Evolutionary conservation across 2,329 filamentous ascomycete species (phyloP).

Genomic region (Cordyceps farinosa): DNA sequence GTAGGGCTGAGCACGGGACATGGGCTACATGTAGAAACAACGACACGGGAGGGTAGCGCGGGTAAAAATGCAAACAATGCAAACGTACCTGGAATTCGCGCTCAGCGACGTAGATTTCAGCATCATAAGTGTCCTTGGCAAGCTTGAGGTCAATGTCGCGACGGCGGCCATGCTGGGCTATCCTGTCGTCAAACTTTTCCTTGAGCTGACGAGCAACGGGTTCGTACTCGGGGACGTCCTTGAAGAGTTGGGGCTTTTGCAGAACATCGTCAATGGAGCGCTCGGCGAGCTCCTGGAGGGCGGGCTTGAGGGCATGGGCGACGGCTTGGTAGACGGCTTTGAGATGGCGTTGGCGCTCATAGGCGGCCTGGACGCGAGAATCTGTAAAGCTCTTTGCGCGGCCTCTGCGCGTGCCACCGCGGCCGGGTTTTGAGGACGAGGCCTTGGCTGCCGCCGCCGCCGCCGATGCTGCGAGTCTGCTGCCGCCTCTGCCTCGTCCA

Average conservation of each 20-base stretch:
- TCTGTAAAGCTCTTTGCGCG: constrained; percentile 56
- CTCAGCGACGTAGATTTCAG: constrained; percentile 33
- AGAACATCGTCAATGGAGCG: constrained; percentile 56
- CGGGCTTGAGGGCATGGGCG: constrained; percentile 59
- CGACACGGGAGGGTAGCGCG: background rate
- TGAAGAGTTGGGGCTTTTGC: constrained; percentile 49
- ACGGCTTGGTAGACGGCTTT: constrained; percentile 63
- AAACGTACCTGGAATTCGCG: constrained; percentile 39
- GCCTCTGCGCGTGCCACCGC: constrained; percentile 42
- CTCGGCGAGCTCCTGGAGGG: constrained; percentile 62
- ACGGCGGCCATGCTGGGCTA: constrained; percentile 31
- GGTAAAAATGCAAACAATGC: constrained; percentile 10
- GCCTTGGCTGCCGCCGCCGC: constrained; percentile 32
- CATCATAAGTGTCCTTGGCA: constrained; percentile 37
- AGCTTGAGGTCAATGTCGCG: constrained; percentile 34
- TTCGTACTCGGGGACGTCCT: constrained; percentile 51
- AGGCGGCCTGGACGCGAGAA: constrained; percentile 52
- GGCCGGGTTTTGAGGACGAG: constrained; percentile 35
- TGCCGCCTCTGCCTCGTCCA: constrained; percentile 23
- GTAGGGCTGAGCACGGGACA: constrained; percentile 6
- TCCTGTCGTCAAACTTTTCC: constrained; percentile 29
- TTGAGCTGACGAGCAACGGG: constrained; percentile 49
- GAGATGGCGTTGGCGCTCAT: constrained; percentile 63
- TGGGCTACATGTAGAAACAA: constrained; percentile 6
- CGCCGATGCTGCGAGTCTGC: constrained; percentile 27